These are phyloP conservation scores for Trichopus zeylanicus DNA, from an alignment of 116 monocot species.

Conservation along the genomic window DNA sequence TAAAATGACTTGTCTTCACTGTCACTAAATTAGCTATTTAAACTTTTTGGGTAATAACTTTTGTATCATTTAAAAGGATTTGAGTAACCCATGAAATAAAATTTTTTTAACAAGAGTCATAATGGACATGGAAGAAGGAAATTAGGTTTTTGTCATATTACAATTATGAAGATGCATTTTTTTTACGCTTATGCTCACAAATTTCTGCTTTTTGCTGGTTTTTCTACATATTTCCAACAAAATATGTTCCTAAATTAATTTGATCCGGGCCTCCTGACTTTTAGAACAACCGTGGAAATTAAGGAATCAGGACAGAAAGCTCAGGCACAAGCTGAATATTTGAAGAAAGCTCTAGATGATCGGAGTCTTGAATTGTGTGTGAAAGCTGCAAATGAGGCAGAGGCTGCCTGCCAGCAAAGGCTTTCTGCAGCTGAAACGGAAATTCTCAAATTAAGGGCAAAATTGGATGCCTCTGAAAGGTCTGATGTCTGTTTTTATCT, in stretches of 20 bases:
- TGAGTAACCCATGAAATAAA: too few species aligned
- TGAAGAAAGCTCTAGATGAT: constrained; percentile 58
- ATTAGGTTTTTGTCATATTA: too few species aligned
- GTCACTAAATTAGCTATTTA: too few species aligned
- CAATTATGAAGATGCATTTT: too few species aligned
- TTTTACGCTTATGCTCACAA: too few species aligned
- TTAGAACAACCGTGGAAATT: constrained; percentile 63
- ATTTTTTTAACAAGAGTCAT: too few species aligned
- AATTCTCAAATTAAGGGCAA: constrained; percentile 49
- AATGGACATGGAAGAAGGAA: too few species aligned
- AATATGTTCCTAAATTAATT: background rate
- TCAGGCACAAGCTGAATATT: constrained; percentile 45
- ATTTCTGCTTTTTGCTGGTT: too few species aligned
- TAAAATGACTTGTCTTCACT: too few species aligned
- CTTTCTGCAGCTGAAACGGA: constrained; percentile 66
- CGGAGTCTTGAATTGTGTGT: constrained; percentile 83
- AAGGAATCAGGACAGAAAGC: constrained; percentile 83
- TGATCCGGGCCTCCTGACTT: background rate
- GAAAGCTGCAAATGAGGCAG: constrained; percentile 94
- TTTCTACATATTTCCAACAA: background rate
- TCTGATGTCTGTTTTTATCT: constrained; percentile 10
- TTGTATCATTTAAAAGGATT: too few species aligned
- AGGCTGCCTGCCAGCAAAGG: constrained; percentile 74
- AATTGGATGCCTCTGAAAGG: constrained; percentile 85
- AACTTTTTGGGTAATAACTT: too few species aligned